Conservation (phyloP, 306 rosid species). For the Inga oerstediana region DNA sequence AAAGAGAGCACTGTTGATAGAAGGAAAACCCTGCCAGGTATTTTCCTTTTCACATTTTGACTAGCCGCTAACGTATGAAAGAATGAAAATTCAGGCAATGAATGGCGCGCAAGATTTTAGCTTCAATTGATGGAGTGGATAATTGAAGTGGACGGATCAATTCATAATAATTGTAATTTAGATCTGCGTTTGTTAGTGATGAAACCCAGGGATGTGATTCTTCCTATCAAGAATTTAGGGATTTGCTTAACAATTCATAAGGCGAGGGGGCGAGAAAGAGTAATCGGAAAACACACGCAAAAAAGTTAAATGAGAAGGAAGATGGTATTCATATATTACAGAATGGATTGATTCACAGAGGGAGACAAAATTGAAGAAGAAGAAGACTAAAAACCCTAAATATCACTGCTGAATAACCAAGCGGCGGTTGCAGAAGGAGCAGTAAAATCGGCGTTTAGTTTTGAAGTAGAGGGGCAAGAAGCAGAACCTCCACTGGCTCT, state of each 20-base stretch:
- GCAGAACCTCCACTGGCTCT: slow-evolving; percentile 73
- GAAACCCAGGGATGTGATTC: background rate
- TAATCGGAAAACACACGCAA: background rate
- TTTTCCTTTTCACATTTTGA: too few species aligned
- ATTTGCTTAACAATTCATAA: background rate
- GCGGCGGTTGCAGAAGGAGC: slow-evolving; percentile 54
- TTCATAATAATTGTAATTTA: too few species aligned
- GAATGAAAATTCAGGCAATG: too few species aligned
- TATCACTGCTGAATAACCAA: slow-evolving; percentile 41
- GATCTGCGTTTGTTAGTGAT: background rate
- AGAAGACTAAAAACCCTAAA: background rate
- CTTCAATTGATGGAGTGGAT: too few species aligned
- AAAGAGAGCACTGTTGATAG: too few species aligned
- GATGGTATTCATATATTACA: background rate
- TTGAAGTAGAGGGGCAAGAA: slow-evolving; percentile 64
- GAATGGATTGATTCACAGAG: background rate
- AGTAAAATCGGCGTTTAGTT: slow-evolving; percentile 66
- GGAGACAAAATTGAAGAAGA: background rate
- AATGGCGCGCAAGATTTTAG: too few species aligned
- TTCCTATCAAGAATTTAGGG: too few species aligned
- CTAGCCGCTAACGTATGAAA: too few species aligned
- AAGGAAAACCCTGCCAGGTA: too few species aligned
- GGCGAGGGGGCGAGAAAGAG: background rate
- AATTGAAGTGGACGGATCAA: too few species aligned
- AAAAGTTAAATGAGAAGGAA: background rate